phyloP scores from a whole-genome alignment of 2,329 filamentous ascomycete species.

The Fusarium luffae region DNA sequence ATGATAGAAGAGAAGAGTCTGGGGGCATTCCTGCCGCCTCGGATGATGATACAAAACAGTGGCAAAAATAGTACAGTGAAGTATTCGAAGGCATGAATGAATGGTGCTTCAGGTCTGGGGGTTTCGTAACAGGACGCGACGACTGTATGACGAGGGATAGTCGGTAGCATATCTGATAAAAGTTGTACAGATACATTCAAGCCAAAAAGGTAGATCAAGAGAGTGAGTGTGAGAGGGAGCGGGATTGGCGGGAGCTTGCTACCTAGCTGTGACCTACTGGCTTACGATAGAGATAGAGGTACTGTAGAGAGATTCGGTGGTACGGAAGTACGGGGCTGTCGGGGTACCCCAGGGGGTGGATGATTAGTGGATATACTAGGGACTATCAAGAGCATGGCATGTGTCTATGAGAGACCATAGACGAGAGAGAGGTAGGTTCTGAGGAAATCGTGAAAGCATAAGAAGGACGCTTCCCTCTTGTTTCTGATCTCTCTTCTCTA shows the following conservation, averaged over 20 bases:
- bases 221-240: conserved; percentile 7
- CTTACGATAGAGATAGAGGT: background rate
- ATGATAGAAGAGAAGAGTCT: background rate
- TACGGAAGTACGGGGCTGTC: conserved; percentile 28
- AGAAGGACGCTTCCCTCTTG: conserved; percentile 45
- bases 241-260: conserved; percentile 30
- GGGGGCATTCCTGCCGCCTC: background rate
- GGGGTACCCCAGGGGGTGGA: conserved; percentile 26
- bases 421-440: conserved; percentile 11
- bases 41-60: conserved; percentile 3
- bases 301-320: conserved; percentile 33
- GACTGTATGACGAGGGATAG: conserved; percentile 19
- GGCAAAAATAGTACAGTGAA: conserved; percentile 12
- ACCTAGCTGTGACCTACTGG: background rate
- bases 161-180: background rate
- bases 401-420: conserved; percentile 8
- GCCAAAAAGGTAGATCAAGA: background rate
- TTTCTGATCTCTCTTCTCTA: conserved; percentile 21
- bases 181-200: background rate
- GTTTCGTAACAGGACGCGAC: conserved; percentile 21
- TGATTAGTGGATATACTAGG: background rate
- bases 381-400: conserved; percentile 10
- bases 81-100: background rate
- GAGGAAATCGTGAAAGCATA: conserved; percentile 39
- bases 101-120: background rate